Evolutionary conservation across 257 asterid species (phyloP).

Genomic region (Solanum boliviense): DNA sequence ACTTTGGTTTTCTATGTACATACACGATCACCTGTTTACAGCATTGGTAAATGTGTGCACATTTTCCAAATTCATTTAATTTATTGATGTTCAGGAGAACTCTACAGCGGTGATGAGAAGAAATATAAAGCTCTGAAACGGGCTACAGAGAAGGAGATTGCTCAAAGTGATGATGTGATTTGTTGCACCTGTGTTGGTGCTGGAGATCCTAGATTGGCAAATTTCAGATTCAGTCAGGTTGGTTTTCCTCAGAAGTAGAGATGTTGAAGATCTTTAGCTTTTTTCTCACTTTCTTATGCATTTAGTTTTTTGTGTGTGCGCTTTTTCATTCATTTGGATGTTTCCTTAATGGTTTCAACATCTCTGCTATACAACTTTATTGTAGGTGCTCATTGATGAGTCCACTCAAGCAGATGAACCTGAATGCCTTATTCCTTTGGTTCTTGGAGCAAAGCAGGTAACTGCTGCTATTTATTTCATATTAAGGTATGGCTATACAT

Average conservation of each 20-base stretch:
- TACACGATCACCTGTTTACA: background rate
- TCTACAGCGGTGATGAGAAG: slow-evolving; percentile 96
- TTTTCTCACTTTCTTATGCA: background rate
- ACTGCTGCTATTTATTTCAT: background rate
- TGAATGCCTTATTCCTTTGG: slow-evolving; percentile 95
- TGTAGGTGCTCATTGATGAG: slow-evolving; percentile 94
- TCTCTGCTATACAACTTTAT: background rate
- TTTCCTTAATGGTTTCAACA: background rate
- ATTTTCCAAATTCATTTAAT: background rate
- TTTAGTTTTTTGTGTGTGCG: background rate
- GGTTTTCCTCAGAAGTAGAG: background rate
- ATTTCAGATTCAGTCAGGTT: slow-evolving; percentile 97
- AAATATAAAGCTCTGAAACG: slow-evolving; percentile 86
- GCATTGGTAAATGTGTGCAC: background rate
- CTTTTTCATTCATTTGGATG: background rate
- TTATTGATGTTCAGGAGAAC: slow-evolving; percentile 52
- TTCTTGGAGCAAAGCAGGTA: slow-evolving; percentile 96
- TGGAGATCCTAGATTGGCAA: slow-evolving; percentile 95
- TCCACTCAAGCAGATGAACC: slow-evolving; percentile 98
- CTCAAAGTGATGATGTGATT: slow-evolving; percentile 99
- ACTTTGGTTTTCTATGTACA: background rate
- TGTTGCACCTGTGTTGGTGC: slow-evolving; percentile 99
- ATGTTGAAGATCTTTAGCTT: background rate
- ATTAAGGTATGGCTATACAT: background rate
- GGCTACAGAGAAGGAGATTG: slow-evolving; percentile 97